Evolutionary conservation across 768 basidiomycete species (phyloP).

Genomic region (Crepidotus variabilis): DNA sequence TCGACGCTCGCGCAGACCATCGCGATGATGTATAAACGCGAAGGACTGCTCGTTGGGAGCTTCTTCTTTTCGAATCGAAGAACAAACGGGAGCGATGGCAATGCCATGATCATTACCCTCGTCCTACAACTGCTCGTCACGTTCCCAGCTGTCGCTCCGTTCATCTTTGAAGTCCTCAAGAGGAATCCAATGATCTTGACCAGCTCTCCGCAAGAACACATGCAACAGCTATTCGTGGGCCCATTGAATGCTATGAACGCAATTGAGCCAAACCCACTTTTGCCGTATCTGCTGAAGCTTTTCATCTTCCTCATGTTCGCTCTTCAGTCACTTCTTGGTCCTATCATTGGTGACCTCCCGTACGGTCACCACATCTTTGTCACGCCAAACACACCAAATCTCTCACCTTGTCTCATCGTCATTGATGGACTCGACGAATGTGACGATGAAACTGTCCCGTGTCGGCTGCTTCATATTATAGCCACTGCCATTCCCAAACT

Average conservation of each 20-base stretch:
- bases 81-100: background rate
- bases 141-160: slow-evolving; percentile 6
- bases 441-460: background rate
- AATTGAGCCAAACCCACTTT: too few species aligned
- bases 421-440: slow-evolving; percentile 6
- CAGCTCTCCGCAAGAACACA: too few species aligned
- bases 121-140: slow-evolving; percentile 9
- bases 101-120: slow-evolving; percentile 13
- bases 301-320: too few species aligned
- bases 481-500: background rate
- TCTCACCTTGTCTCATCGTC: background rate
- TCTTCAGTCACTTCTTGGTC: too few species aligned
- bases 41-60: too few species aligned
- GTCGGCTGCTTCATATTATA: background rate
- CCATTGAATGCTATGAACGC: too few species aligned
- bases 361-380: too few species aligned
- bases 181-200: slow-evolving; percentile 6
- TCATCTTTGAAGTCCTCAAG: slow-evolving; percentile 4
- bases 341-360: too few species aligned
- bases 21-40: slow-evolving; percentile 7
- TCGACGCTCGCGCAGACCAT: too few species aligned
- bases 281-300: too few species aligned
- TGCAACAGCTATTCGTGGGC: too few species aligned
- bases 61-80: slow-evolving; percentile 10
- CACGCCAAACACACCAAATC: background rate